Evolutionary conservation across 148 eudicot genomes (phyloP).

Genomic region (Cornus kousa): DNA sequence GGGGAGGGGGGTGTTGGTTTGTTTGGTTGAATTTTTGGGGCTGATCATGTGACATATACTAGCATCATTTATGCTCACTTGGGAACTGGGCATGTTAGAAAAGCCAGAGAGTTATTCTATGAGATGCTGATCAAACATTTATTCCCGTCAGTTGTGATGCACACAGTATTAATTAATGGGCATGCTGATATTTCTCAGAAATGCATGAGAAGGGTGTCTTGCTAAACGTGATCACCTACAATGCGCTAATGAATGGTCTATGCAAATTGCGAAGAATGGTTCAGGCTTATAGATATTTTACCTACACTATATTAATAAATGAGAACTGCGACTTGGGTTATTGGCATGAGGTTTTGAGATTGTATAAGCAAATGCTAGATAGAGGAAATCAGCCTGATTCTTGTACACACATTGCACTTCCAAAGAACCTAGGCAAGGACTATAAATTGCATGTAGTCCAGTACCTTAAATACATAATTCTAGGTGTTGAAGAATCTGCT

Average conservation of each 20-base stretch:
- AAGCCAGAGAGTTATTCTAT: conserved; percentile 38
- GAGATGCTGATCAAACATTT: conserved; percentile 41
- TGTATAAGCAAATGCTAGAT: conserved; percentile 49
- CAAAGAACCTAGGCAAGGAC: conserved; percentile 37
- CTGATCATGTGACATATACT: conserved; percentile 54
- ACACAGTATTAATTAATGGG: conserved; percentile 48
- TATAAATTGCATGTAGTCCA: conserved; percentile 31
- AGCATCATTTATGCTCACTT: conserved; percentile 47
- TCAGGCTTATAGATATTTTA: conserved; percentile 38
- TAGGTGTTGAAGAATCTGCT: conserved; percentile 18
- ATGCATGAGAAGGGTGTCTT: conserved; percentile 40
- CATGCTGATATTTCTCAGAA: conserved; percentile 47
- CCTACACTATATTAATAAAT: conserved; percentile 55
- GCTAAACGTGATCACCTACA: conserved; percentile 60
- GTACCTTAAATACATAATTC: conserved; percentile 33
- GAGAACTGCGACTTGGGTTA: conserved; percentile 38
- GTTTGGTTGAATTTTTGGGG: no score
- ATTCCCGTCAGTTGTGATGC: conserved; percentile 50
- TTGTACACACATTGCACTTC: conserved; percentile 42
- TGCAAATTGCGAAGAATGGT: conserved; percentile 50
- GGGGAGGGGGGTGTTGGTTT: no score
- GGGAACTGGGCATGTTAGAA: conserved; percentile 38
- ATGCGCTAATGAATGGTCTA: conserved; percentile 53
- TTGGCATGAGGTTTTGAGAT: conserved; percentile 42
- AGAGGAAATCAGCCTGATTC: conserved; percentile 48